Base-by-base conservation (phyloP, 106 monocot species). In the Allium sativum region DNA sequence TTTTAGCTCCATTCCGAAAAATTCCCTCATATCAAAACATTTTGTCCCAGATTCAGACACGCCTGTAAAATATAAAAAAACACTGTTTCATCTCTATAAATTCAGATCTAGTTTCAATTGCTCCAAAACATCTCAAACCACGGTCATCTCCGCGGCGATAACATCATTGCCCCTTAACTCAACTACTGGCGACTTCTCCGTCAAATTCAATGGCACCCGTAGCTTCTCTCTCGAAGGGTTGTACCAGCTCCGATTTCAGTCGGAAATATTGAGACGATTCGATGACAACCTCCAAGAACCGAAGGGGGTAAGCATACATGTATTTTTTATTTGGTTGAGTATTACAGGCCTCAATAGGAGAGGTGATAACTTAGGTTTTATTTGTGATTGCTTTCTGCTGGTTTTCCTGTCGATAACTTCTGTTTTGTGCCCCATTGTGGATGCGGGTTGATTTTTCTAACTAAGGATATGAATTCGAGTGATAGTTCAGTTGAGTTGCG, bases 321-420 rank as follows among this genome's bases (percentile, higher is more conserved):
- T 82, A 3, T 58, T 82, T 0, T 15, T 82, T 2, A 21, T 82
- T 45, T 82, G 82, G 77, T 7, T 82, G 43, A 77, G 70, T 48
- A 74, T 78, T 31, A 42, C 65, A 52, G 78, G 78, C 48, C 71
- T 82, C 56, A 9, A 19, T 8, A 45, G 61, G 14, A 4, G 7
- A 16, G 70, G 45, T 21, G 67, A 70, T 14, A 10, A 67, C 1
- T 64, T 82, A 44, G 67, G 9, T 75, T 82, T 64, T 82, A 74
- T 12, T 77, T 82, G 1, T 77, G 82, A 31, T 78, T 82, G 18
- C 64, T 55, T 20, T 74, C 74, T 40, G 78, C 70, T 3, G 64
- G 61, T 42, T 82, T 78, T 58, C 18, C 60, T 7, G n/a, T 72
- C 48, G 70, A 68, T 0, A 71, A 82, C 31, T 82, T 82, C 68